A percentile compares a stretch with the other conserved stretches of the same genome.
Evolutionary conservation across 305 asterid genomes (phyloP).

Genomic region (Solanum hybrid): DNA sequence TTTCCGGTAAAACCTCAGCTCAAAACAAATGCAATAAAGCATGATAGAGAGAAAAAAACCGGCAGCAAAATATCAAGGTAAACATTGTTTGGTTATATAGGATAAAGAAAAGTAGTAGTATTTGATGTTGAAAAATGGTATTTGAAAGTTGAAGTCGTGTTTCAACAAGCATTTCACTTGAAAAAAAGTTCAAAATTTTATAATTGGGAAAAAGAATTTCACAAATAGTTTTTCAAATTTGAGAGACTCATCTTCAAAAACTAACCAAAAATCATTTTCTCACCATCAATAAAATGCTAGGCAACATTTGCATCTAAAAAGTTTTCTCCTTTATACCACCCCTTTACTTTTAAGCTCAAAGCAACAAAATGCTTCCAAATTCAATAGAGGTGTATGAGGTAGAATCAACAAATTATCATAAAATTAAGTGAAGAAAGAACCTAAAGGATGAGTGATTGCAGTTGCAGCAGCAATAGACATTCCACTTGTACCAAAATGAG

Average conservation of each 20-base stretch:
- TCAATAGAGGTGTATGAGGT: background rate
- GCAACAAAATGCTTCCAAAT: background rate
- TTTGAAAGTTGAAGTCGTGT: background rate
- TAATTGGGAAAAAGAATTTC: background rate
- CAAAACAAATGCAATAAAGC: background rate
- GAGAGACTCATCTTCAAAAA: background rate
- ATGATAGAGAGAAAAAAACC: background rate
- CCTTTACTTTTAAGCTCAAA: background rate
- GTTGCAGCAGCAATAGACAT: slow-evolving; percentile 88
- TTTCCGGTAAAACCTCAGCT: background rate
- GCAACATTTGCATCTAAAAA: background rate
- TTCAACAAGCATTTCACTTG: background rate
- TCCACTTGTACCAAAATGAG: slow-evolving; percentile 87
- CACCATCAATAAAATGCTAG: background rate
- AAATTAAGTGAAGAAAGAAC: slow-evolving; percentile 22
- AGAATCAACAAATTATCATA: background rate
- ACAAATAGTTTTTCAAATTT: background rate
- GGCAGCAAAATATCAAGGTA: background rate
- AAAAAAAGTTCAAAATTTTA: background rate
- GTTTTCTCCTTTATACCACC: background rate
- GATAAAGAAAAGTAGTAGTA: background rate
- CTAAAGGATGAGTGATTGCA: slow-evolving; percentile 84
- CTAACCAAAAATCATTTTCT: background rate
- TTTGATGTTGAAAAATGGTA: background rate
- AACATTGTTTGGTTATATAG: background rate